These are phyloP conservation scores for Coemansia sp. DNA, from an alignment of 192 early-diverging fungal species.

Conservation along the genomic window DNA sequence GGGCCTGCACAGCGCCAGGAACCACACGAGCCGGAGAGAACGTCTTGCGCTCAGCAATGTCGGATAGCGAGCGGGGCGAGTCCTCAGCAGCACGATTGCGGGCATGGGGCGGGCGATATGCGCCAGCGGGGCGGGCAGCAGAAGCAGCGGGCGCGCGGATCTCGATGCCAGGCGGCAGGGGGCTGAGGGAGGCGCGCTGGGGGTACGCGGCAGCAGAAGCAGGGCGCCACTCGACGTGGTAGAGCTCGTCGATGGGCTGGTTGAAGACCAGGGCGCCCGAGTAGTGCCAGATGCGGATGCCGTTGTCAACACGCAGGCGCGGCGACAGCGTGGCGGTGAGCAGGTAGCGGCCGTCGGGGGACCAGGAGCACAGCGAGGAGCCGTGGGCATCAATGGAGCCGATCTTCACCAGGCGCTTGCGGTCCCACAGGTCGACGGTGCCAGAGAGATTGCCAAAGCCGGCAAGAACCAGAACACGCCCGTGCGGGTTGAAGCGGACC, in stretches of 20 bases:
- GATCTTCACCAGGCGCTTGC: conserved; percentile 79
- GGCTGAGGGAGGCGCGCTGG: conserved; percentile 73
- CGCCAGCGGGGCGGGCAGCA: conserved; percentile 54
- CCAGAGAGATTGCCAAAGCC: conserved; percentile 97
- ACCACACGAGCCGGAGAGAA: conserved; percentile 16
- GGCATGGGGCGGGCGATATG: conserved; percentile 71
- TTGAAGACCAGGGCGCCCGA: conserved; percentile 77
- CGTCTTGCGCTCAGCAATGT: conserved; percentile 33
- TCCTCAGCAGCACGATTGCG: conserved; percentile 39
- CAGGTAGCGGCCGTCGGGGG: conserved; percentile 88
- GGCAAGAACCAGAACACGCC: conserved; percentile 81
- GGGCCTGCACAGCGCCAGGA: conserved; percentile 34
- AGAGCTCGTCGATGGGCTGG: conserved; percentile 81
- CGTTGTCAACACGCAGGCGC: conserved; percentile 96
- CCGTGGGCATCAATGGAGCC: conserved; percentile 77
- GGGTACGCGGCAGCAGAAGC: conserved; percentile 65
- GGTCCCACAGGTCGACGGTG: conserved; percentile 92
- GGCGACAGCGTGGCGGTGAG: conserved; percentile 91
- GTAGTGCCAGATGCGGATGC: conserved; percentile 96
- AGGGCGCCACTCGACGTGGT: conserved; percentile 76
- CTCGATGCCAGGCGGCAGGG: conserved; percentile 61
- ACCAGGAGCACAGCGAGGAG: conserved; percentile 85
- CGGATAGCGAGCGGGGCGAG: conserved; percentile 42
- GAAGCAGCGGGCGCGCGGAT: conserved; percentile 42
- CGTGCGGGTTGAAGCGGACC: conserved; percentile 86